Evolutionary conservation across 2,329 filamentous ascomycete species (phyloP).

Genomic region (Neopestalotiopsis sp.): DNA sequence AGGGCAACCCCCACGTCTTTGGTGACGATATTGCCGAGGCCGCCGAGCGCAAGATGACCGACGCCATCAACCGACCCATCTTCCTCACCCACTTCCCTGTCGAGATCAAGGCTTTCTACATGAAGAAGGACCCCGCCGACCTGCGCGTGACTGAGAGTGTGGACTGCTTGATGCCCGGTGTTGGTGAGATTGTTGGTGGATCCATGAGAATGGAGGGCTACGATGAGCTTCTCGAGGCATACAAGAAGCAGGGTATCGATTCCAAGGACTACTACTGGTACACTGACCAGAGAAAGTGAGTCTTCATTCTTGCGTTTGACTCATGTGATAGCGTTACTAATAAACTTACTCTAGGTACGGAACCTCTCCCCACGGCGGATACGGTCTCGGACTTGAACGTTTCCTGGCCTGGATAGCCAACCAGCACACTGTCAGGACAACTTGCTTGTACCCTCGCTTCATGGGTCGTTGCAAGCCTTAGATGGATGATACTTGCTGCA

Average conservation of each 20-base stretch:
- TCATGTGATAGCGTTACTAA: conserved; percentile 19
- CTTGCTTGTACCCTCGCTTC: conserved; percentile 79
- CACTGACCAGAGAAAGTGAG: conserved; percentile 93
- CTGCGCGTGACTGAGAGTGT: conserved; percentile 89
- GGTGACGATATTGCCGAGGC: conserved; percentile 98
- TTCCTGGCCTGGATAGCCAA: conserved; percentile 69
- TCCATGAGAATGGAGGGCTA: conserved; percentile 95
- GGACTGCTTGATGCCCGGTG: conserved; percentile 85
- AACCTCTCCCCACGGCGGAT: conserved; percentile 84
- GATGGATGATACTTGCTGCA: neutral
- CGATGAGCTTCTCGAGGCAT: conserved; percentile 87
- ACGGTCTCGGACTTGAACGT: conserved; percentile 85
- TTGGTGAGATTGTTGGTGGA: conserved; percentile 95
- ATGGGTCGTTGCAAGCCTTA: conserved; percentile 81
- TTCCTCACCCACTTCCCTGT: conserved; percentile 96
- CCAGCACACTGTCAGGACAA: conserved; percentile 67
- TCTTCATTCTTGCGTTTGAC: no score
- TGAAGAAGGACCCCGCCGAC: conserved; percentile 86
- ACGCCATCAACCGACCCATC: conserved; percentile 93
- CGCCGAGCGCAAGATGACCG: conserved; percentile 95
- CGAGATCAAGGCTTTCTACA: conserved; percentile 99
- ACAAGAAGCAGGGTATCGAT: conserved; percentile 84
- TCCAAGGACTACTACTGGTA: conserved; percentile 96
- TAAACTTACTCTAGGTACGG: conserved; percentile 76
- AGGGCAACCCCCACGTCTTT: conserved; percentile 86